Conservation (phyloP, 2,329 filamentous ascomycete species). For the Aspergillus terreus region DNA sequence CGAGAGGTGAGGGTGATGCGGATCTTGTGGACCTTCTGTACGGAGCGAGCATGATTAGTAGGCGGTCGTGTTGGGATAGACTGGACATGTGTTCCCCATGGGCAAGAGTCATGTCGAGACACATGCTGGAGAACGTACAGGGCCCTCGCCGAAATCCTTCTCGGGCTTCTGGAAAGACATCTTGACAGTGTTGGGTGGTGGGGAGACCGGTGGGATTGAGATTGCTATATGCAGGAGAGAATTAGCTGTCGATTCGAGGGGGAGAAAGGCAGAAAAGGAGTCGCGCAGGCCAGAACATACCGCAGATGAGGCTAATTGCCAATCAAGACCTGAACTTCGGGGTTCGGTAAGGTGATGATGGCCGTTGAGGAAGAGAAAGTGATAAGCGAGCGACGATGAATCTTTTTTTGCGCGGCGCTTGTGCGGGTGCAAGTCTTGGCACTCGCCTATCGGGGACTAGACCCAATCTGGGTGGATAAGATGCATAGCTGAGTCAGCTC, state of each 20-base stretch:
- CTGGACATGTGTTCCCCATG: too few species aligned
- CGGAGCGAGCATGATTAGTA: constrained; percentile 4
- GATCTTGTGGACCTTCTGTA: constrained; percentile 91
- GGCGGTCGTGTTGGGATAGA: neutral
- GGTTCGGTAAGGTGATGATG: constrained; percentile 79
- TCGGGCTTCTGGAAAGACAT: constrained; percentile 97
- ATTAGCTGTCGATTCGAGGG: constrained; percentile 5
- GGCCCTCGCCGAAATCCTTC: constrained; percentile 88
- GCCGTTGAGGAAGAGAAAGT: constrained; percentile 25
- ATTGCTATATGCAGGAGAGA: constrained; percentile 9
- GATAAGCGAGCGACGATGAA: constrained; percentile 13
- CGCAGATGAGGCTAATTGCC: constrained; percentile 37
- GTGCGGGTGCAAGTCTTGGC: constrained; percentile 33
- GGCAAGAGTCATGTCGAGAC: neutral
- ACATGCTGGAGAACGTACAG: constrained; percentile 53
- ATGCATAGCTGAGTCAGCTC: neutral
- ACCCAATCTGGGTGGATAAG: constrained; percentile 9
- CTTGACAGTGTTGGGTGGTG: constrained; percentile 43
- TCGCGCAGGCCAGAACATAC: constrained; percentile 13
- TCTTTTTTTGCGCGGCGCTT: constrained; percentile 18
- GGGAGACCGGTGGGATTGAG: constrained; percentile 21
- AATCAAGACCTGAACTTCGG: constrained; percentile 78
- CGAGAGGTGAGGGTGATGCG: constrained; percentile 94
- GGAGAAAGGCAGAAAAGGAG: neutral
- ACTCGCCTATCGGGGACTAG: constrained; percentile 40